phyloP scores from a whole-genome alignment of 169 alveolate genomes.

The Plasmodium malariae region DNA sequence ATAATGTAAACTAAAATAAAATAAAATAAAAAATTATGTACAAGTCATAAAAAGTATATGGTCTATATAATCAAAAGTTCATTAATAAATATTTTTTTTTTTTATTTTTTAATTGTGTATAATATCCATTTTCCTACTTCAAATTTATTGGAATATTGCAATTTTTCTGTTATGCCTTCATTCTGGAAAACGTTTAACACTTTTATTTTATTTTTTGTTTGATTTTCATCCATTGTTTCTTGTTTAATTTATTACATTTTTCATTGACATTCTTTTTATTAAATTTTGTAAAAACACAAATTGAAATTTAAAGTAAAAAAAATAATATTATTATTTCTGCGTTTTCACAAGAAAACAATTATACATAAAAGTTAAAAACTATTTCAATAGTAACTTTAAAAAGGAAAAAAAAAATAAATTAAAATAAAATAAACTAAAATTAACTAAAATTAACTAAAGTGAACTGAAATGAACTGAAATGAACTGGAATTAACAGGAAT shows the following conservation, averaged over 20 bases:
- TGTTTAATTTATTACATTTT: slow-evolving; percentile 13
- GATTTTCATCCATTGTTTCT: slow-evolving; percentile 47
- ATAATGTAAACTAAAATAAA: background rate
- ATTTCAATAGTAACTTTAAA: background rate
- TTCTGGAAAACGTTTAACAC: slow-evolving; percentile 70
- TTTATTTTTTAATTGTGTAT: too few species aligned
- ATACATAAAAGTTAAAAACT: background rate
- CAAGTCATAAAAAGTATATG: background rate
- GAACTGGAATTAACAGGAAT: too few species aligned
- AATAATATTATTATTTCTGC: background rate
- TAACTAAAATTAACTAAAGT: too few species aligned
- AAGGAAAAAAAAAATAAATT: background rate
- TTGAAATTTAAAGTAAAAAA: background rate
- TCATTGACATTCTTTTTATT: background rate
- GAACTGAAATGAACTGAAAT: too few species aligned
- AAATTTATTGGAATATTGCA: slow-evolving; percentile 28
- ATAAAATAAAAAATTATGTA: background rate
- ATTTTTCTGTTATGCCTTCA: slow-evolving; percentile 50
- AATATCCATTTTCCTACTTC: too few species aligned
- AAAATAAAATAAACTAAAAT: too few species aligned
- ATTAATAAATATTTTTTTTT: background rate
- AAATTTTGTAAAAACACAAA: background rate
- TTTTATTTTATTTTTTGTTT: slow-evolving; percentile 56
- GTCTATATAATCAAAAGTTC: background rate
- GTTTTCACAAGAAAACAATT: slow-evolving; percentile 69